Base-by-base conservation (phyloP, 1,284 basidiomycete species). In the Pseudozyma sp. region DNA sequence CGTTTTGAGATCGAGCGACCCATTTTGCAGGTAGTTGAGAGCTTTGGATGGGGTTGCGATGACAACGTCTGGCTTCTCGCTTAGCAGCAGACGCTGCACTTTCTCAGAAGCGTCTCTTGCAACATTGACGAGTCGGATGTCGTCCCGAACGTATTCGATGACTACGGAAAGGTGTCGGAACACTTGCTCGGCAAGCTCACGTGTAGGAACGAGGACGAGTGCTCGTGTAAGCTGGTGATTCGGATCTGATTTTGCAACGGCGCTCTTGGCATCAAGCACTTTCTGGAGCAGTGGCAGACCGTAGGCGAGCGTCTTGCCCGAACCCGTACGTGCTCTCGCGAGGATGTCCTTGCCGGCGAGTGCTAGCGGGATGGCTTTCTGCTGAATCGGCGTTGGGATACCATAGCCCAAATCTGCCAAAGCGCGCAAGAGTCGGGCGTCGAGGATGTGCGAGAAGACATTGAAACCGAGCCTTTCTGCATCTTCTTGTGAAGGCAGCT, bases 281-380 rank as follows among this genome's bases (percentile, higher is more conserved):
- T 94, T 95, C 84, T 99, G 96, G 0, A 94, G 87, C 16, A 95
- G 85, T 0, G 97, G 96, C 5, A 99, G 89, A 70, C 91, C 94
- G 84, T 99, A 99, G 4, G 97, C 94, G 1, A 93, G 92, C 0
- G 97, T 99, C 87, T 99, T 99, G 48, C 97, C 97, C 63, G 92
- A 94, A 13, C 97, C 97, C 1, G 97, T 99, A 39, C 93, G 89
- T 4, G 97, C 95, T 35, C 94, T 89, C 6, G 95, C 96, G 29
- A 99, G 89, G 56, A 99, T 92, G 85, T 99, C 97, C 52, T 90
- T 90, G 71, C 92, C 91, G 84, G 95, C 92, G 31, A 99, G 88
- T 0, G 93, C 93, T 29, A 94, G 88, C 6, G 94, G 93, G 54
- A 96, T 92, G 45, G 82, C 77, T 77, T 91, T 92, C 7, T 88